These are phyloP conservation scores for Syzygium oleosum DNA, from an alignment of 345 rosid species.

Conservation along the genomic window DNA sequence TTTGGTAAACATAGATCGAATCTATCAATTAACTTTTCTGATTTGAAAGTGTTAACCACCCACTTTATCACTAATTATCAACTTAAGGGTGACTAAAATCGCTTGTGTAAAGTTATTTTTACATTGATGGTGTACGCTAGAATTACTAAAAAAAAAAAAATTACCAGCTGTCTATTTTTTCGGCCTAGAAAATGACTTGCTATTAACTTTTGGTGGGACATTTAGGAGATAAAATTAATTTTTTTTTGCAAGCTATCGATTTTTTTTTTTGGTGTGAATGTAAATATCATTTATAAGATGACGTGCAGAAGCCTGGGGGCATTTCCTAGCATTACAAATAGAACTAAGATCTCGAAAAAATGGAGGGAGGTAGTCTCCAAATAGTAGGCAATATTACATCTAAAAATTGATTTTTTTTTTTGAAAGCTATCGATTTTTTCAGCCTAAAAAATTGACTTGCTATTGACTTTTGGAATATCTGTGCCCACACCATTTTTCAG, in stretches of 20 bases:
- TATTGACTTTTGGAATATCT: neutral
- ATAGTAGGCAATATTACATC: too few relatives aligned
- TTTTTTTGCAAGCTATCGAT: neutral
- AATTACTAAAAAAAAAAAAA: neutral
- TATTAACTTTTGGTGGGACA: neutral
- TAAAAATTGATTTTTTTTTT: neutral
- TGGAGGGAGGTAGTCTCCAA: too few relatives aligned
- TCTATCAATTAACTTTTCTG: neutral
- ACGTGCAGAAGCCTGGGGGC: too few relatives aligned
- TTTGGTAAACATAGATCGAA: neutral
- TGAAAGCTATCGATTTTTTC: neutral
- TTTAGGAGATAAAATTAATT: neutral
- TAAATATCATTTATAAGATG: too few relatives aligned
- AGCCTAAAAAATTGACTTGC: neutral
- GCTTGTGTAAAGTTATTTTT: neutral
- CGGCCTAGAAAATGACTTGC: neutral
- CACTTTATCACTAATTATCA: neutral
- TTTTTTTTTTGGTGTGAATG: neutral
- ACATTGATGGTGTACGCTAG: neutral
- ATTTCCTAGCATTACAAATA: too few relatives aligned
- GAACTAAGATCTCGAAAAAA: too few relatives aligned
- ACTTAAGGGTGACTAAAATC: neutral
- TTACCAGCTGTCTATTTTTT: rapidly evolving
- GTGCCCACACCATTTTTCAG: neutral
- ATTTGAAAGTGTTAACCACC: neutral